Evolutionary conservation across 2,329 filamentous ascomycete species (phyloP), one percentile per base, ranked within the genome.

Genomic region (Fusarium solani-melongenae): DNA sequence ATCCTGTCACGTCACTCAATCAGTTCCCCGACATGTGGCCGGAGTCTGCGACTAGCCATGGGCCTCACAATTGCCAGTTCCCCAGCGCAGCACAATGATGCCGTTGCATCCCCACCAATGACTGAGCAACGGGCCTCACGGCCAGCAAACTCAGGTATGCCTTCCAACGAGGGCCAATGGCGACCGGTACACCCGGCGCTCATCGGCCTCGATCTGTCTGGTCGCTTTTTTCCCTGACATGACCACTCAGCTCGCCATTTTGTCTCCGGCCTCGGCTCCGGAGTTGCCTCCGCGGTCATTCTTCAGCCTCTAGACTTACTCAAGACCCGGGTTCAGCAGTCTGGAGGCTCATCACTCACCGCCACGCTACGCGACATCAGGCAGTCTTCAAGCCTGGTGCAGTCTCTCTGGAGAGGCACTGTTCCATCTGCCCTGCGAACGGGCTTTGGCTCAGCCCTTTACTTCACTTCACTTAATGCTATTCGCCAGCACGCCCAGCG

Each of bases 301-400:
- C 90, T 99, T 17, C 96, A 99, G 83, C 96, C 96, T 29, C 93
- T 96, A 79, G 96, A 99, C 84, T 92, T 99, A 5, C 91, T 99
- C 81, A 99, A 99, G 84, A 99, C 96, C 33, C 92, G 96, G 55
- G 92, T 98, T 44, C 96, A 99, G 81, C 96, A 98, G 83, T 94
- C 94, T 36, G 91, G 91, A 57, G 88, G 89, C 49, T 89, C 90
- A 74, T 91, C 94, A 3, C 89, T 98, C 66, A 67, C 74, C 9
- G 71, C 74, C 20, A 78, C 72, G 29, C 69, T 82, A 55, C 76
- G 71, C 38, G 80, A 82, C 20, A 56, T 83, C 59, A 91, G 89
- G 24, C 89, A 89, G 2, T 85, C 90, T 11, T 92, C 93, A 5
- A 85, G 85, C 68, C 79, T 85, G 27, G 85, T 97, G 71, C 88